phyloP scores from a whole-genome alignment of 805 yeast species.

The Vanderwaltozyma polyspora region DNA sequence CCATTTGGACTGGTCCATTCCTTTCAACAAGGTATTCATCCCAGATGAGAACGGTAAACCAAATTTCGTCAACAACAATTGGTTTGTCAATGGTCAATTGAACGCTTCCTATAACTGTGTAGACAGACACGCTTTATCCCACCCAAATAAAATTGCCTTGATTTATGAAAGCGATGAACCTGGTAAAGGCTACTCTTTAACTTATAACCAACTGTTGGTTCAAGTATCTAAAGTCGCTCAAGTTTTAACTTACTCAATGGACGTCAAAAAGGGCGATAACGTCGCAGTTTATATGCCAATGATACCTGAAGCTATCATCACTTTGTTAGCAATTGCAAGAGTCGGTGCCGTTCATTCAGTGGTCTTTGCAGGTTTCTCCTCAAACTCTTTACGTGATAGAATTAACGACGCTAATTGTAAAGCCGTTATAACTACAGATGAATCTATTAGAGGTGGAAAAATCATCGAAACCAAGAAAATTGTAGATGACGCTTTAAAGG shows the following conservation, averaged over 20 bases:
- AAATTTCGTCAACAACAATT: slow-evolving; percentile 43
- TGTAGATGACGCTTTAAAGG: slow-evolving; percentile 65
- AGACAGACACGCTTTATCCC: slow-evolving; percentile 64
- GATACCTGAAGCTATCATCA: slow-evolving; percentile 69
- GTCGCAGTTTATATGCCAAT: slow-evolving; percentile 81
- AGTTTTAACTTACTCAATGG: slow-evolving; percentile 46
- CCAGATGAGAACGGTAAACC: slow-evolving; percentile 28
- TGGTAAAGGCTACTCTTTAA: slow-evolving; percentile 41
- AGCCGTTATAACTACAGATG: slow-evolving; percentile 70
- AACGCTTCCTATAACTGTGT: slow-evolving; percentile 76
- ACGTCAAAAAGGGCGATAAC: slow-evolving; percentile 71
- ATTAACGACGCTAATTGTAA: slow-evolving; percentile 61
- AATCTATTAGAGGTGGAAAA: slow-evolving; percentile 75
- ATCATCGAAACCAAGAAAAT: slow-evolving; percentile 70
- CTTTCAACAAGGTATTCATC: slow-evolving; percentile 43
- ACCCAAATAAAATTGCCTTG: slow-evolving; percentile 64
- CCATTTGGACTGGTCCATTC: slow-evolving; percentile 69
- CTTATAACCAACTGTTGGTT: slow-evolving; percentile 60
- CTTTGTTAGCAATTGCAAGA: slow-evolving; percentile 67
- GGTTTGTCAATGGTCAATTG: slow-evolving; percentile 73
- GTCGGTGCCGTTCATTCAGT: slow-evolving; percentile 81
- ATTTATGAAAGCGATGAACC: slow-evolving; percentile 78
- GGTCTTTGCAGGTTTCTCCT: slow-evolving; percentile 74
- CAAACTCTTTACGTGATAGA: slow-evolving; percentile 61
- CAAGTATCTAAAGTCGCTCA: slow-evolving; percentile 65